phyloP scores from a whole-genome alignment of 768 basidiomycete species.

The Serendipita sp. region DNA sequence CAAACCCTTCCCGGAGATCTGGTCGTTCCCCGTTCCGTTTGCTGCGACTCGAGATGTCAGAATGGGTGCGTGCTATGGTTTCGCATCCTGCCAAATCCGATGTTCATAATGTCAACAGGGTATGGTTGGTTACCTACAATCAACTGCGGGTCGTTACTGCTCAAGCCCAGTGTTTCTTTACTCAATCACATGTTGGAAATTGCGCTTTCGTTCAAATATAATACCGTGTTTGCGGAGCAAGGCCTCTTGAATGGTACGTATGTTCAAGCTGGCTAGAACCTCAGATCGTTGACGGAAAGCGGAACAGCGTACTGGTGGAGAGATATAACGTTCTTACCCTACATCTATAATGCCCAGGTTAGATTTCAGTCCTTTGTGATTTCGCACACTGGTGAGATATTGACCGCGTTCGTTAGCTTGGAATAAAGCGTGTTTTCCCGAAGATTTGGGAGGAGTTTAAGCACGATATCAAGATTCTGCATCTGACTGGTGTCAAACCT shows the following conservation, averaged over 20 bases:
- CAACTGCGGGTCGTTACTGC: conserved; percentile 8
- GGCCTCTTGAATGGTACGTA: conserved; percentile 9
- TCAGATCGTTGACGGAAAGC: neutral
- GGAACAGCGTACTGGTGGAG: conserved; percentile 9
- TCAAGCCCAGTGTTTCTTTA: conserved; percentile 5
- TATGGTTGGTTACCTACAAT: conserved; percentile 8
- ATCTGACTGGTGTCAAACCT: conserved; percentile 10
- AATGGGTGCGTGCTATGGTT: neutral
- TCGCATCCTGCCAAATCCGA: neutral
- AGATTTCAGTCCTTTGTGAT: neutral
- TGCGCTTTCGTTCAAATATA: conserved; percentile 8
- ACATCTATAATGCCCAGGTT: conserved; percentile 10
- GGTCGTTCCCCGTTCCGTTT: conserved; percentile 8
- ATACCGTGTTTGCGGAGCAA: conserved; percentile 7
- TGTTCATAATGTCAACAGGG: neutral
- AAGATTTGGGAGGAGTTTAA: conserved; percentile 8
- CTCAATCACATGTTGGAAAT: conserved; percentile 8
- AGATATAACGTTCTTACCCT: conserved; percentile 7
- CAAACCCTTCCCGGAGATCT: conserved; percentile 9
- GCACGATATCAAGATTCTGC: conserved; percentile 7
- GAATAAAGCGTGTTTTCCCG: conserved; percentile 10
- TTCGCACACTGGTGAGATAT: neutral
- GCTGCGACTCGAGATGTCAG: conserved; percentile 9
- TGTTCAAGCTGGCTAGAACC: no score
- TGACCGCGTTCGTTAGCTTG: conserved; percentile 1